Base-by-base conservation (phyloP, 140 eudicot species). In the Oenanthe javanica region DNA sequence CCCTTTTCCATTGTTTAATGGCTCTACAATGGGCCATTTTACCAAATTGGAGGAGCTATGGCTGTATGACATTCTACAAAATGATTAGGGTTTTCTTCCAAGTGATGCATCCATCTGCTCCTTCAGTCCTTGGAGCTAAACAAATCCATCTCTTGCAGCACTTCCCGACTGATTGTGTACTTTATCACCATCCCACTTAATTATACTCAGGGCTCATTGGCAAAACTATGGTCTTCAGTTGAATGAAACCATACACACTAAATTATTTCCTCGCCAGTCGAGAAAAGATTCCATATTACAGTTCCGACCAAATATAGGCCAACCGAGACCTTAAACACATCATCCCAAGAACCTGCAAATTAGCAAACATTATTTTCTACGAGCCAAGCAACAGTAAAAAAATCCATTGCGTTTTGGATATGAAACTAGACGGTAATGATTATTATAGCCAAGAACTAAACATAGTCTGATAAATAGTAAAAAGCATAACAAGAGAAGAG, bases 331-430 rank as follows among this genome's bases (percentile, higher is more conserved):
- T 91, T 87, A 64, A 93, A 93, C 23, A 93, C 97, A 63, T 93
- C 88, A 47, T 93, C 97, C 97, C 97, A 93, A 45, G 97, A 91
- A 79, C 97, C 97, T 93, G 97, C 9, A 40, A 81, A 18, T 43
- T 63, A 61, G 57, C 50, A 69, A 75, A 27, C 57, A 73, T 73
- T 73, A 19, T 19, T 3, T 70, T 73, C 21, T 31, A 12, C 9
- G 3, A 2, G 73, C 36, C 36, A 67, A 63, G 36, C 6, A 2
- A 11, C 42, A 67, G 21, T 0, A 11, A 67, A 27, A 67, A 43
- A 19, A 67, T 36, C 45, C 21, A 2, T 9, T 63, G 25, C 9
- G 25, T 64, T 64, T 9, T 1, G 40, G 18, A 64, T 23, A n/a
- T 25, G 42, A 64, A 64, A 27, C 42, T 27, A 6, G 25, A 3